Conservation (phyloP, 306 rosid genomes). For the Trifolium repens region DNA sequence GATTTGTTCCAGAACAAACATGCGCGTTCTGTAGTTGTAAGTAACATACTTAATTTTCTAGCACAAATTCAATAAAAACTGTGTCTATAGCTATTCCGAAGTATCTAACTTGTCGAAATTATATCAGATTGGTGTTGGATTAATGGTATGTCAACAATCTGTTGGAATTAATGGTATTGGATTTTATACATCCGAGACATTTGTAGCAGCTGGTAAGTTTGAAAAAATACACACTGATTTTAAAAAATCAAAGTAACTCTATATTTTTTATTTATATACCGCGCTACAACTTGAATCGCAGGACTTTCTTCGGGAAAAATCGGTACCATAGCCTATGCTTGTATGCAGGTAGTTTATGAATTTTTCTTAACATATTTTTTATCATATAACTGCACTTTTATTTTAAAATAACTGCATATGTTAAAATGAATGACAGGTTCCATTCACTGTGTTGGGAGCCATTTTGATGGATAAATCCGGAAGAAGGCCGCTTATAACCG, state of each 20-base stretch:
- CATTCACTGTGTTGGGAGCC: constrained; percentile 62
- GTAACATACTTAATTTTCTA: constrained; percentile 36
- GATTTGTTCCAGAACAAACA: constrained; percentile 70
- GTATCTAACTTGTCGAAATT: constrained; percentile 32
- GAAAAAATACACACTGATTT: constrained; percentile 1
- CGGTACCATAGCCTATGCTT: constrained; percentile 74
- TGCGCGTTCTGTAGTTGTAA: constrained; percentile 66
- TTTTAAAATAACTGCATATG: not conserved
- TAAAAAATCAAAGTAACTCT: not conserved
- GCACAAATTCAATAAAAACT: constrained; percentile 13
- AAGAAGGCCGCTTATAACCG: constrained; percentile 71
- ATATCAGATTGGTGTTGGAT: constrained; percentile 78
- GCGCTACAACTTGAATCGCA: constrained; percentile 38
- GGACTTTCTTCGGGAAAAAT: constrained; percentile 69
- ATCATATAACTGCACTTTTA: too few species aligned
- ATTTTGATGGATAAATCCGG: constrained; percentile 71
- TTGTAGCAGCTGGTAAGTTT: constrained; percentile 68
- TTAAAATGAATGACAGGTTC: constrained; percentile 53
- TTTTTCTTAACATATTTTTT: not conserved
- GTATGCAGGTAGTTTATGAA: constrained; percentile 57
- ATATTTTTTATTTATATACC: constrained; percentile 6
- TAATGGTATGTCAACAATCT: constrained; percentile 79
- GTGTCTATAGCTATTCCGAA: not conserved
- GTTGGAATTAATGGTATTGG: constrained; percentile 78
- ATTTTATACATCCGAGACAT: constrained; percentile 69